Conservation (phyloP, 1,284 basidiomycete species). For the Neolentinus lepideus region DNA sequence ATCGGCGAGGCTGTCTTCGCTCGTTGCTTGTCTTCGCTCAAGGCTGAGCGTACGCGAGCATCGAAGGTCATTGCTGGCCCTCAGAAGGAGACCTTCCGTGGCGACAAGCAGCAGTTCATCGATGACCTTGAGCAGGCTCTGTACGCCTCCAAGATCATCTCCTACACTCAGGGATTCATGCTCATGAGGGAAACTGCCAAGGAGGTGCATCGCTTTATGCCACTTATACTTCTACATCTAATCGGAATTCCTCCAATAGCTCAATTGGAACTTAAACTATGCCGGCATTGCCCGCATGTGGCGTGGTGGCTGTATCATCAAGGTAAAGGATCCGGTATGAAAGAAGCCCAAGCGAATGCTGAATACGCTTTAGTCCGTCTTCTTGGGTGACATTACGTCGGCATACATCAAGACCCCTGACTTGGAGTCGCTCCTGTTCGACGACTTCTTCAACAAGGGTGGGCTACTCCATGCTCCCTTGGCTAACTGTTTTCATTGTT, state of each 20-base stretch:
- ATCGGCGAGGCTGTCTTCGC: conserved; percentile 99
- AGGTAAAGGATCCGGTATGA: conserved; percentile 33
- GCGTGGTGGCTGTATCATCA: conserved; percentile 99
- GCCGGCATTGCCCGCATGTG: conserved; percentile 98
- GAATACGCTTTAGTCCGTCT: conserved; percentile 58
- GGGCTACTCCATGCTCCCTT: conserved; percentile 4
- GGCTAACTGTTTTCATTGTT: background rate
- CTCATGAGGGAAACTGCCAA: conserved; percentile 98
- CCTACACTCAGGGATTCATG: conserved; percentile 99
- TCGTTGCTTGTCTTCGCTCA: conserved; percentile 95
- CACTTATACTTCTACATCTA: conserved; percentile 21
- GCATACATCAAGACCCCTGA: conserved; percentile 87
- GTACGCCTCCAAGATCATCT: conserved; percentile 99
- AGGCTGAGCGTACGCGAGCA: conserved; percentile 93
- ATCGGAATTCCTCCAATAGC: conserved; percentile 28
- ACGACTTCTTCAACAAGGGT: conserved; percentile 98
- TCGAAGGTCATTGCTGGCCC: conserved; percentile 90
- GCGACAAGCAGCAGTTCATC: conserved; percentile 99
- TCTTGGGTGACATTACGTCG: conserved; percentile 88
- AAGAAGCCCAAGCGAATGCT: conserved; percentile 1
- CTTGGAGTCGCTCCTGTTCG: conserved; percentile 92
- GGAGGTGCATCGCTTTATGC: conserved; percentile 52
- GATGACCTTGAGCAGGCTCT: conserved; percentile 98
- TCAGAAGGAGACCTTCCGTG: conserved; percentile 88
- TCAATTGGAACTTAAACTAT: conserved; percentile 85